These are phyloP conservation scores for Aspergillus tamarii DNA, from an alignment of 2,329 filamentous ascomycete species.

Conservation along the genomic window DNA sequence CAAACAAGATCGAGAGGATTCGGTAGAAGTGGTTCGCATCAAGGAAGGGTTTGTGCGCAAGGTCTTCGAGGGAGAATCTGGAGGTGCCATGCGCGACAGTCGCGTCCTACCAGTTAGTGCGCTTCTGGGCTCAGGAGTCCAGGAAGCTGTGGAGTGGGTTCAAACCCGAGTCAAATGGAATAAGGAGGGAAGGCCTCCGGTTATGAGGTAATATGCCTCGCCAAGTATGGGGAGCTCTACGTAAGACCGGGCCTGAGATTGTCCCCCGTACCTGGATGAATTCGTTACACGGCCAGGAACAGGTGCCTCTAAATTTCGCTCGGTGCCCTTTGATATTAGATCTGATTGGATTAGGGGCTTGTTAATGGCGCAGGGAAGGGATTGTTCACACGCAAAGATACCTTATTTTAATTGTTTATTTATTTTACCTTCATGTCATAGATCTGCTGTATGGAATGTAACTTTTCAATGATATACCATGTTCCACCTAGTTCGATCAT, in stretches of 20 bases:
- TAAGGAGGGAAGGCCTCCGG: slow-evolving; percentile 85
- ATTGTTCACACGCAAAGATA: slow-evolving; percentile 14
- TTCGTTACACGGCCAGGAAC: not conserved
- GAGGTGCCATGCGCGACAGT: slow-evolving; percentile 81
- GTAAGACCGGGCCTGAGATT: not conserved
- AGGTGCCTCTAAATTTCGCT: not conserved
- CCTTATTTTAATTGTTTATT: slow-evolving; percentile 8
- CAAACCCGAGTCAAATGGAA: slow-evolving; percentile 93
- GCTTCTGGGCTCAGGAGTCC: slow-evolving; percentile 78
- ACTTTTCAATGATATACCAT: not conserved
- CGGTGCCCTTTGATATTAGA: slow-evolving; percentile 1
- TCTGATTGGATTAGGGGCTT: not conserved
- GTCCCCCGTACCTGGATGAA: not conserved
- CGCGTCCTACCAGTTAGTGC: slow-evolving; percentile 89
- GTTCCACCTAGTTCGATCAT: not conserved
- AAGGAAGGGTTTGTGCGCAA: slow-evolving; percentile 95
- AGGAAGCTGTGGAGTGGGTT: slow-evolving; percentile 96
- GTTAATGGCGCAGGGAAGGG: slow-evolving; percentile 3
- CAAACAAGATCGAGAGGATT: slow-evolving; percentile 97
- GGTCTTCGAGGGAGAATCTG: slow-evolving; percentile 94
- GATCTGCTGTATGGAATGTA: not conserved
- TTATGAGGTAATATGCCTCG: slow-evolving; percentile 72
- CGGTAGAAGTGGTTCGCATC: slow-evolving; percentile 93
- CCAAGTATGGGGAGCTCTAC: not conserved
- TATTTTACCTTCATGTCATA: not conserved